Conservation (phyloP, 2,329 filamentous ascomycete genomes). For the Kalmusia sp. region DNA sequence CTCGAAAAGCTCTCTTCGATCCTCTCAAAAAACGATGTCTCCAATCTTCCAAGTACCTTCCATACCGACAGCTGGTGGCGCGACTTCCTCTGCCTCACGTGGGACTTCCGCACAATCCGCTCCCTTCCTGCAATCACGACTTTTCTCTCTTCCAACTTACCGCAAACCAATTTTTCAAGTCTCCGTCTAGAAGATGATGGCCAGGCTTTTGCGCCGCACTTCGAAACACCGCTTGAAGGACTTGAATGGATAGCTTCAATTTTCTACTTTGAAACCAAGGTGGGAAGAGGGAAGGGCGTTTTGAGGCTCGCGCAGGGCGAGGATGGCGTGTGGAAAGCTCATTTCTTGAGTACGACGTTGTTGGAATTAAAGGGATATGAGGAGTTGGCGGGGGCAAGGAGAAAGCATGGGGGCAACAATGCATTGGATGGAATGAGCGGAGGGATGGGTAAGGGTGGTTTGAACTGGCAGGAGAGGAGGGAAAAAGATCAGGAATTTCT, state of each 20-base stretch:
- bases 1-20: slow-evolving; percentile 31
- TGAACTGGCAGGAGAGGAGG: slow-evolving; percentile 55
- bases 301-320: slow-evolving; percentile 57
- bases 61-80: slow-evolving; percentile 62
- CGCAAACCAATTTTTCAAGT: slow-evolving; percentile 49
- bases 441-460: too few species aligned
- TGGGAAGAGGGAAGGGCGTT: slow-evolving; percentile 65
- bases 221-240: slow-evolving; percentile 59
- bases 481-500: slow-evolving; percentile 36
- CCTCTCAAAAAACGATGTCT: slow-evolving; percentile 24
- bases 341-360: slow-evolving; percentile 68
- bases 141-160: slow-evolving; percentile 47
- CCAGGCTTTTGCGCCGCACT: slow-evolving; percentile 48
- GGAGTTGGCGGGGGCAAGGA: slow-evolving; percentile 55
- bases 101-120: slow-evolving; percentile 63
- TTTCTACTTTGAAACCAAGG: slow-evolving; percentile 59
- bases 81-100: slow-evolving; percentile 64
- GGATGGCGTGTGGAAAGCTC: slow-evolving; percentile 65
- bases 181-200: slow-evolving; percentile 53
- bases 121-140: slow-evolving; percentile 49
- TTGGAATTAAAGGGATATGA: slow-evolving; percentile 61
- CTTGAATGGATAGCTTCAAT: slow-evolving; percentile 65
- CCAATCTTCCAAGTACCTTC: slow-evolving; percentile 45
- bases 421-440: slow-evolving; percentile 65
- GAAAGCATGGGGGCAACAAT: slow-evolving; percentile 67